Evolutionary conservation across 176 grass and related monocot species (phyloP).

Genomic region (Tuctoria greenei): DNA sequence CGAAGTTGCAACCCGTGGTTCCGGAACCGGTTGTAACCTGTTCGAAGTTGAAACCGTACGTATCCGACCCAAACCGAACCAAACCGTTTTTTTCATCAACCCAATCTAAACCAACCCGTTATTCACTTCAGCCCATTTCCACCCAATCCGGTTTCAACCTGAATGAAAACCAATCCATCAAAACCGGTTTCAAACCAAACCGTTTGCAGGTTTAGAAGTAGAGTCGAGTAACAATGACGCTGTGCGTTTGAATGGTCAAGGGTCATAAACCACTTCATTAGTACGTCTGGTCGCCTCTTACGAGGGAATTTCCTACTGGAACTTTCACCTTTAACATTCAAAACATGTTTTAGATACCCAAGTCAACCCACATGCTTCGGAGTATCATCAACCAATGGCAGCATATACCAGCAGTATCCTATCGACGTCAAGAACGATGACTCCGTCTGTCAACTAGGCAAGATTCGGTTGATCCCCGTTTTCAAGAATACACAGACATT

Average conservation of each 20-base stretch:
- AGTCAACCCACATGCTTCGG: conserved; percentile 1
- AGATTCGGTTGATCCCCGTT: neutral
- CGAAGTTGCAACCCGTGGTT: too few relatives aligned
- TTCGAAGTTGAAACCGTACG: too few relatives aligned
- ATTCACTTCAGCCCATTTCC: too few relatives aligned
- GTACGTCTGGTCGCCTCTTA: neutral
- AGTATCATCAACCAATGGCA: neutral
- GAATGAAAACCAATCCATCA: too few relatives aligned
- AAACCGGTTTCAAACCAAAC: too few relatives aligned
- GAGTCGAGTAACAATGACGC: neutral
- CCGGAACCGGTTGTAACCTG: too few relatives aligned
- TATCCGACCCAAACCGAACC: too few relatives aligned
- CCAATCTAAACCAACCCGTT: too few relatives aligned
- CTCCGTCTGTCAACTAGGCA: conserved; percentile 19
- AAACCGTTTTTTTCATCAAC: too few relatives aligned
- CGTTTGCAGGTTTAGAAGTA: too few relatives aligned
- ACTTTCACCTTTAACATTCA: neutral
- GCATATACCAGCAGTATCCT: neutral
- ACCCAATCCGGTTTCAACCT: too few relatives aligned
- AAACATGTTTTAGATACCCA: neutral
- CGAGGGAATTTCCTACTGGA: neutral
- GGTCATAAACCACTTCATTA: neutral
- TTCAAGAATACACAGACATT: neutral
- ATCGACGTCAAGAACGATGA: conserved; percentile 15
- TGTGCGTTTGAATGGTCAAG: neutral